Evolutionary conservation across 2,329 filamentous ascomycete genomes (phyloP), one percentile per base, ranked within the genome.

Genomic region (Aspergillus floridensis): DNA sequence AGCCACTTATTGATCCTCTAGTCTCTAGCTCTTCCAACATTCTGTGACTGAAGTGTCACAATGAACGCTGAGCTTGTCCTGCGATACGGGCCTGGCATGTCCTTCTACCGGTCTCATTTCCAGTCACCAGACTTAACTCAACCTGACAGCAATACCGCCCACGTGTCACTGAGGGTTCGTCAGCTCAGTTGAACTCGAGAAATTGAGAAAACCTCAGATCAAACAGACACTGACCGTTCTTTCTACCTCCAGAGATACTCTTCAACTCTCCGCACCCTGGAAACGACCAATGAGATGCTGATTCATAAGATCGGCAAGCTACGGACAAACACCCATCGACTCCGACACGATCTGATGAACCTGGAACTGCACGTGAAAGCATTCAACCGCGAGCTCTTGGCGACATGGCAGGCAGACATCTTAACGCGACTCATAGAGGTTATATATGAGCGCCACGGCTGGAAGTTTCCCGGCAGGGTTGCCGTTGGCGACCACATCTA

Each of bases 381-480:
- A 4, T 67, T 68, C 48, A 58, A 68, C 21, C 63, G 66, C 44
- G 70, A 72, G 2, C 59, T 68, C 31, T 64, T 74, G 32, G 62
- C 64, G n/a, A 73, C 65, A 38, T 75, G 72, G 72, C 68, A 75
- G 55, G 72, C 72, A 14, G 70, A 75, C 53, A 66, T 66, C n/a
- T 65, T 75, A 14, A 75, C 73, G 2, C 69, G 71, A 22, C 66
- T 75, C n/a, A 68, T 75, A 51, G 72, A 74, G 49, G 65, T 71
- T 22, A 64, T 70, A 14, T 66, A 72, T 58, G 59, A 65, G 38
- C 60, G 54, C 10, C 67, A 70, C 47, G 50, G 61, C 14, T 62
- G 62, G 55, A 70, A 65, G 49, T 38, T 73, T 26, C 66, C 66
- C 1, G 62, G 59, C 10, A 66, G 65, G 3, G 24, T 70, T 12